Evolutionary conservation across 305 asterid species (phyloP).

Genomic region (Fraxinus platypoda): DNA sequence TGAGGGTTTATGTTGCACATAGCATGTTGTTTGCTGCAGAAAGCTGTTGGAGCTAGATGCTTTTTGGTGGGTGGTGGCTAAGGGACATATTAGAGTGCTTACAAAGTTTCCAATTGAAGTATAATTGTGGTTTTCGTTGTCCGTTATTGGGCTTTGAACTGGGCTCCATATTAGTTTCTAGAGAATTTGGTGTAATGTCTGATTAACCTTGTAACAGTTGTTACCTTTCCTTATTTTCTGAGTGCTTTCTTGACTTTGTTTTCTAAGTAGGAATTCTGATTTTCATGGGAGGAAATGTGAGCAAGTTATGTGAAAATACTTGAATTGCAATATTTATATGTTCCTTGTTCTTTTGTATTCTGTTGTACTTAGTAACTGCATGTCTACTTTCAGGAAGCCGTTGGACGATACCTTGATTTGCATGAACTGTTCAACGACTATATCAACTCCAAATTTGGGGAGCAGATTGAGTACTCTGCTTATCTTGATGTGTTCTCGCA

Average conservation of each 20-base stretch:
- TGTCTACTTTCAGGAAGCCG: constrained; percentile 63
- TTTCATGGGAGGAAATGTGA: constrained; percentile 2
- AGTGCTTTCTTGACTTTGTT: background rate
- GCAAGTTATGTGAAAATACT: background rate
- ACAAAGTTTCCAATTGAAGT: background rate
- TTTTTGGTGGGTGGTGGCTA: background rate
- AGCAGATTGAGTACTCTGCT: constrained; percentile 71
- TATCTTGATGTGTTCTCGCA: constrained; percentile 79
- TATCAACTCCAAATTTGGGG: constrained; percentile 83
- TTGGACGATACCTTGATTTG: constrained; percentile 92
- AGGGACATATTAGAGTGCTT: background rate
- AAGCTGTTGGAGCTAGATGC: background rate
- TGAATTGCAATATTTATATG: background rate
- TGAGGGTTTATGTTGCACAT: background rate
- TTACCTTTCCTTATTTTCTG: background rate
- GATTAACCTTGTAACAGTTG: background rate
- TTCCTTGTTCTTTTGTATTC: background rate
- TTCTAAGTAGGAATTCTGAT: background rate
- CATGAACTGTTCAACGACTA: constrained; percentile 83
- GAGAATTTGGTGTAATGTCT: background rate
- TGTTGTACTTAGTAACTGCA: background rate
- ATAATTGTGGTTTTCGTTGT: background rate
- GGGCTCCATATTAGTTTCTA: background rate
- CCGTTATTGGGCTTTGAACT: background rate
- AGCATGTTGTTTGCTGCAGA: background rate